Percentiles rank a stretch among this genome's conserved stretches.
Conservation (phyloP, 139 green algal species). For the Chlorella vulgaris region DNA sequence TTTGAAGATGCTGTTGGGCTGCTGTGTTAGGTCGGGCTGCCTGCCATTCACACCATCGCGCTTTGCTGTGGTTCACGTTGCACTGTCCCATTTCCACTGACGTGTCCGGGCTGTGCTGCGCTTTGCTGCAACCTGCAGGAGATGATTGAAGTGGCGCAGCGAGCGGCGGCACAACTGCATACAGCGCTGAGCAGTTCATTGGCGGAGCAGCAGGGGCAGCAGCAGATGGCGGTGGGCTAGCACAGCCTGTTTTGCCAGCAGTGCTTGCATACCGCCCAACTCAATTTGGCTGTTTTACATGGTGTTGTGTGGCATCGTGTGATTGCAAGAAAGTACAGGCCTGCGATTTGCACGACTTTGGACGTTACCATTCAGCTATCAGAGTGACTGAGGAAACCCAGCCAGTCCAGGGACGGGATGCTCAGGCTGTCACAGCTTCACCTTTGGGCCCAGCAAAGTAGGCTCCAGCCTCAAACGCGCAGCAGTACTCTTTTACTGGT, state of each 20-base stretch:
- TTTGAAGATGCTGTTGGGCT: no score
- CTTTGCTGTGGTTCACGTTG: background rate
- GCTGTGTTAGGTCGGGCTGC: background rate
- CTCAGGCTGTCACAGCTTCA: background rate
- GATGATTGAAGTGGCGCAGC: slow-evolving; percentile 43
- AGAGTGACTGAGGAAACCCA: background rate
- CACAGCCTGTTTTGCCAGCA: background rate
- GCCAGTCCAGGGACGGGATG: background rate
- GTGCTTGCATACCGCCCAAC: background rate
- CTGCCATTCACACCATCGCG: no score
- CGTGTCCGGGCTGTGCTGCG: background rate
- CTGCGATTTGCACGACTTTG: background rate
- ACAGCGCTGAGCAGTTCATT: slow-evolving; percentile 12
- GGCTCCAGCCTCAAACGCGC: background rate
- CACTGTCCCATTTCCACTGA: background rate
- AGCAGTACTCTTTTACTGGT: background rate
- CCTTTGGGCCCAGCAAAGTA: slow-evolving; percentile 1
- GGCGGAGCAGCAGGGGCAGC: slow-evolving; percentile 22
- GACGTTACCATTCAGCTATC: background rate
- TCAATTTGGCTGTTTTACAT: background rate
- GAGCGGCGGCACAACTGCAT: slow-evolving; percentile 26
- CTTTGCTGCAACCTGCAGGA: slow-evolving; percentile 19
- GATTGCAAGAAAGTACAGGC: no score
- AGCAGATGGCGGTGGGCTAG: slow-evolving; percentile 19
- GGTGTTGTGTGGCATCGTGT: no score